Conservation (phyloP, 768 basidiomycete species). For the Strobilomyces confusus region DNA sequence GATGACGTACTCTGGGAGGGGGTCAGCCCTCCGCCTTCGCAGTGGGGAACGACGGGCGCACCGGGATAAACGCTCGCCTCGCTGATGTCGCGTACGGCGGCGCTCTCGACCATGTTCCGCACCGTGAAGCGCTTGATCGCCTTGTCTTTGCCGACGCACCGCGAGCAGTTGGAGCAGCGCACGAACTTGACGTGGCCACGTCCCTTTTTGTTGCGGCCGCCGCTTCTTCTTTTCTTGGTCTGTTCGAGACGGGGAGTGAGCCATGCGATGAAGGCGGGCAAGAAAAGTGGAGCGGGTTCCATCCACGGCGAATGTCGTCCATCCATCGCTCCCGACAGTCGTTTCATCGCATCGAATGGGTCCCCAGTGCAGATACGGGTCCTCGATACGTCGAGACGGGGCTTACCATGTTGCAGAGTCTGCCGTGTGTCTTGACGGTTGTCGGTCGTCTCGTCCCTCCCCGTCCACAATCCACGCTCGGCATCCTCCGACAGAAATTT, state of each 20-base stretch:
- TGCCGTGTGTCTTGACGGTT: constrained; percentile 21
- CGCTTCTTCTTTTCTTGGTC: constrained; percentile 99
- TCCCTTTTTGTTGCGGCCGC: constrained; percentile 98
- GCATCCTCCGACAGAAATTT: constrained; percentile 19
- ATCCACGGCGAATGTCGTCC: not conserved
- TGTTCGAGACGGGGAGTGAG: constrained; percentile 29
- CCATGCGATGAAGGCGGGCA: not conserved
- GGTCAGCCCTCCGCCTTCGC: no score
- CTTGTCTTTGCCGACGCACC: constrained; percentile 98
- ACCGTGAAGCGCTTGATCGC: constrained; percentile 99
- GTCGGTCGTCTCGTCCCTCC: constrained; percentile 16
- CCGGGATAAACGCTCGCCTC: constrained; percentile 93
- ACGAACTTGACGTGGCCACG: constrained; percentile 94
- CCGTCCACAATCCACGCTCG: constrained; percentile 7
- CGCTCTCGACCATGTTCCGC: constrained; percentile 99
- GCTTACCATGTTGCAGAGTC: constrained; percentile 31
- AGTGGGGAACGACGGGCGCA: constrained; percentile 21
- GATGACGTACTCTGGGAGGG: constrained; percentile 75
- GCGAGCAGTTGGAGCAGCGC: constrained; percentile 99
- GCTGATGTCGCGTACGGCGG: constrained; percentile 94
- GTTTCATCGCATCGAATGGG: not conserved
- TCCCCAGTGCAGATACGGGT: not conserved
- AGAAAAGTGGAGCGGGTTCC: not conserved
- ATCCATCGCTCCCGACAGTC: constrained; percentile 8
- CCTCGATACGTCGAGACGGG: not conserved